Evolutionary conservation across 345 rosid genomes (phyloP).

Genomic region (Euphorbia tirucalli): DNA sequence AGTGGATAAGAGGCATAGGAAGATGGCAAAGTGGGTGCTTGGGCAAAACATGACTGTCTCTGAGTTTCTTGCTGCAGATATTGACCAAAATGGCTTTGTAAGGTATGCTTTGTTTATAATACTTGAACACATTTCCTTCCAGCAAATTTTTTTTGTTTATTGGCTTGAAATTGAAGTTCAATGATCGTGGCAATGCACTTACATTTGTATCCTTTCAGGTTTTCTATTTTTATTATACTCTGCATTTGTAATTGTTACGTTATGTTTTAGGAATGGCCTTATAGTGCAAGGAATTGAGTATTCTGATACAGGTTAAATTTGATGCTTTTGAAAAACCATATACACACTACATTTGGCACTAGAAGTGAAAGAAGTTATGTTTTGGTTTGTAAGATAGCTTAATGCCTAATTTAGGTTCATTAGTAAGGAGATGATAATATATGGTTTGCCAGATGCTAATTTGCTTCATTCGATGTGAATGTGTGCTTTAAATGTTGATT

Average conservation of each 20-base stretch:
- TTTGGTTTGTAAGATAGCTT: not conserved
- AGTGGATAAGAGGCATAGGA: slow-evolving; percentile 84
- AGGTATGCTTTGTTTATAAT: slow-evolving; percentile 45
- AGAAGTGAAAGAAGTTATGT: not conserved
- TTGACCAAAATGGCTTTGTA: slow-evolving; percentile 73
- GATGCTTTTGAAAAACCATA: not conserved
- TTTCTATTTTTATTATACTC: not conserved
- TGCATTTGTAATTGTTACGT: not conserved
- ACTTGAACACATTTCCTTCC: not conserved
- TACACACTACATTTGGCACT: not conserved
- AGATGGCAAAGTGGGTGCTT: slow-evolving; percentile 71
- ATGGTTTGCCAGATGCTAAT: not conserved
- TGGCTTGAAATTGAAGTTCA: not conserved
- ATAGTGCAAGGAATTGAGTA: not conserved
- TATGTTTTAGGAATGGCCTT: not conserved
- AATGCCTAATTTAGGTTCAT: not conserved
- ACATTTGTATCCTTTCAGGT: not conserved
- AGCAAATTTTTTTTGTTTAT: not conserved
- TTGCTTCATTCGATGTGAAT: not conserved
- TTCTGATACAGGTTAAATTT: not conserved
- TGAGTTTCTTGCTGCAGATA: slow-evolving; percentile 84
- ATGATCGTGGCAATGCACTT: not conserved
- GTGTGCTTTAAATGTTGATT: not conserved
- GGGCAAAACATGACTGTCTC: slow-evolving; percentile 77
- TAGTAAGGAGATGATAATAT: not conserved